Evolutionary conservation across 139 green algal species (phyloP).

Genomic region (Coccomyxa sp.): DNA sequence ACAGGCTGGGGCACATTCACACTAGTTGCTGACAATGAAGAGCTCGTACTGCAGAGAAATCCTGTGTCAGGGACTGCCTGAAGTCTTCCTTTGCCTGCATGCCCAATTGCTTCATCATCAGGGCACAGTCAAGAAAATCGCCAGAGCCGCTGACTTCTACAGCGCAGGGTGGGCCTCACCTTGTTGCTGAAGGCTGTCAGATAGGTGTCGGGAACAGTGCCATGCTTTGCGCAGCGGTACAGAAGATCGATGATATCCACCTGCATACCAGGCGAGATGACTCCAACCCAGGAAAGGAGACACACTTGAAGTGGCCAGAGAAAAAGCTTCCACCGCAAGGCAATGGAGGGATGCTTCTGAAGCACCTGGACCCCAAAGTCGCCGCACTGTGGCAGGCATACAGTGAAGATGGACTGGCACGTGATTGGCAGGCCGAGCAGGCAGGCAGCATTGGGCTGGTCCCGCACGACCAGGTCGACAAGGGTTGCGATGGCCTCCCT

Average conservation of each 20-base stretch:
- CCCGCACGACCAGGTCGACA: not conserved
- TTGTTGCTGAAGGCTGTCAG: not conserved
- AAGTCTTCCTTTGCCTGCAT: not conserved
- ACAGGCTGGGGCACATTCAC: not conserved
- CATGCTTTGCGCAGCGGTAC: not conserved
- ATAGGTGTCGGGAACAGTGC: not conserved
- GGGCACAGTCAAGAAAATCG: too few relatives aligned
- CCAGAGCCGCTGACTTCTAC: not conserved
- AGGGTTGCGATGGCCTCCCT: not conserved
- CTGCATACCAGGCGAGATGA: not conserved
- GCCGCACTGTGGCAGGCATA: not conserved
- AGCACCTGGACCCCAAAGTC: not conserved
- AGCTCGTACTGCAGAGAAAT: not conserved
- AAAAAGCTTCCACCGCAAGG: not conserved
- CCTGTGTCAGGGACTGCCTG: not conserved
- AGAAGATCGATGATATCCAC: not conserved
- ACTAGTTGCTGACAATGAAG: not conserved
- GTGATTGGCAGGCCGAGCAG: not conserved
- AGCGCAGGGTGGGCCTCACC: not conserved
- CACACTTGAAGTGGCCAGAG: not conserved
- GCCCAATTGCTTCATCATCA: too few relatives aligned
- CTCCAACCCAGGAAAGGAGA: not conserved
- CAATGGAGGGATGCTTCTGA: not conserved
- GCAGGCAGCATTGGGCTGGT: not conserved
- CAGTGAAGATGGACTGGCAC: not conserved